phyloP scores from a whole-genome alignment of 2,329 filamentous ascomycete genomes.

The Penicillium sp. region DNA sequence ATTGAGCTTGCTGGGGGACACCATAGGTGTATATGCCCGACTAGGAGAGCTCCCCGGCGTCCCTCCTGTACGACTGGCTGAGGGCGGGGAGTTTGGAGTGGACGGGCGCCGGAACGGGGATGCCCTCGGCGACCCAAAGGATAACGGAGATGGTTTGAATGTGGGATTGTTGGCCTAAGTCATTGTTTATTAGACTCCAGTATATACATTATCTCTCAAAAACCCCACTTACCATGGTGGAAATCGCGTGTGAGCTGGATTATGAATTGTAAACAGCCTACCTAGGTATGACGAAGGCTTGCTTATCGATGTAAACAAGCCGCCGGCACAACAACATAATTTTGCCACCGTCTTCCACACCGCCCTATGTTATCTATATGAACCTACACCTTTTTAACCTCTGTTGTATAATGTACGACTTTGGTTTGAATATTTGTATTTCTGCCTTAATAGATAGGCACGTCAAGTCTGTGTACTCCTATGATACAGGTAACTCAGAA shows the following conservation, averaged over 20 bases:
- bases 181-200: not conserved
- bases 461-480: too few species aligned
- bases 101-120: slow-evolving; percentile 62
- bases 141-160: slow-evolving; percentile 64
- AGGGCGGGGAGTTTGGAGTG: slow-evolving; percentile 53
- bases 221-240: slow-evolving; percentile 1
- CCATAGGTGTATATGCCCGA: slow-evolving; percentile 36
- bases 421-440: not conserved
- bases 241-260: not conserved
- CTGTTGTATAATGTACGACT: not conserved
- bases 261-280: slow-evolving; percentile 3
- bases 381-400: not conserved
- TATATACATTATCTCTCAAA: not conserved
- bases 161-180: slow-evolving; percentile 45
- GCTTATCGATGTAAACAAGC: slow-evolving; percentile 14
- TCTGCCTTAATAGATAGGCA: too few species aligned
- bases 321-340: not conserved
- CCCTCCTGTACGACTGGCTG: slow-evolving; percentile 35
- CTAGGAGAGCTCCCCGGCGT: slow-evolving; percentile 43
- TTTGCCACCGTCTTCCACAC: slow-evolving; percentile 1
- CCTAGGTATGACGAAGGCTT: slow-evolving; percentile 1
- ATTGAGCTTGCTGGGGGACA: slow-evolving; percentile 42
- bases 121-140: slow-evolving; percentile 60
- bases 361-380: not conserved
- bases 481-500: too few species aligned